Conservation (phyloP, 169 alveolate genomes). For the Ichthyophthirius multifiliis region DNA sequence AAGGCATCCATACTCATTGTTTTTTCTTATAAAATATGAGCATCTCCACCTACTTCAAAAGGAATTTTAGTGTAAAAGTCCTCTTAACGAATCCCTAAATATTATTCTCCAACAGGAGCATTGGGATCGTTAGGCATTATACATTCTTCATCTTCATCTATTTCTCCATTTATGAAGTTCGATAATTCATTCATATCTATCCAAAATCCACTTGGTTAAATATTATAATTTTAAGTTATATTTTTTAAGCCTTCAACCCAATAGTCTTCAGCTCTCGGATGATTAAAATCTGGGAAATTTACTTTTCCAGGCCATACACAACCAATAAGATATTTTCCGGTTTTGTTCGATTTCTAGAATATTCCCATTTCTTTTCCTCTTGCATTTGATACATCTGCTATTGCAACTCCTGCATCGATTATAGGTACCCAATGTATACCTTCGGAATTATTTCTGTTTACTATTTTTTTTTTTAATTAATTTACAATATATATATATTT, state of each 20-base stretch:
- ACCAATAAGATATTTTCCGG: slow-evolving; percentile 53
- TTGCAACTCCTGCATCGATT: slow-evolving; percentile 81
- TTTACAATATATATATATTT: not conserved
- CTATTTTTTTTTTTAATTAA: not conserved
- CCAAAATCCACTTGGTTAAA: slow-evolving; percentile 72
- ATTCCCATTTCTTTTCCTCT: slow-evolving; percentile 55
- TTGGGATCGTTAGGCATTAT: slow-evolving; percentile 12
- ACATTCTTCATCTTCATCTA: slow-evolving; percentile 12
- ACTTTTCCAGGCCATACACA: slow-evolving; percentile 86
- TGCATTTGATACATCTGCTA: slow-evolving; percentile 33
- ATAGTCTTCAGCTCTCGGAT: slow-evolving; percentile 41
- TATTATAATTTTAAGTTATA: slow-evolving; percentile 2
- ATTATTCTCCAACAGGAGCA: not conserved
- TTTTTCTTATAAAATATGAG: slow-evolving; percentile 33
- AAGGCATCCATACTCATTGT: slow-evolving; percentile 26
- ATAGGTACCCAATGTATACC: slow-evolving; percentile 70
- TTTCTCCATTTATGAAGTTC: slow-evolving; percentile 54
- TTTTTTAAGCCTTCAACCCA: slow-evolving; percentile 46
- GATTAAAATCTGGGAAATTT: slow-evolving; percentile 71
- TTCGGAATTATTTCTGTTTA: slow-evolving; percentile 31
- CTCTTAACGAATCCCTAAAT: not conserved
- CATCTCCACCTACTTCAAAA: slow-evolving; percentile 1
- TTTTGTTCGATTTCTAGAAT: slow-evolving; percentile 47
- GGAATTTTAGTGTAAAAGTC: not conserved
- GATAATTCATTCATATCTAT: slow-evolving; percentile 78